Evolutionary conservation across 2,329 filamentous ascomycete species (phyloP), one percentile per base, ranked within the genome.

Genomic region (Emergomyces africanus): DNA sequence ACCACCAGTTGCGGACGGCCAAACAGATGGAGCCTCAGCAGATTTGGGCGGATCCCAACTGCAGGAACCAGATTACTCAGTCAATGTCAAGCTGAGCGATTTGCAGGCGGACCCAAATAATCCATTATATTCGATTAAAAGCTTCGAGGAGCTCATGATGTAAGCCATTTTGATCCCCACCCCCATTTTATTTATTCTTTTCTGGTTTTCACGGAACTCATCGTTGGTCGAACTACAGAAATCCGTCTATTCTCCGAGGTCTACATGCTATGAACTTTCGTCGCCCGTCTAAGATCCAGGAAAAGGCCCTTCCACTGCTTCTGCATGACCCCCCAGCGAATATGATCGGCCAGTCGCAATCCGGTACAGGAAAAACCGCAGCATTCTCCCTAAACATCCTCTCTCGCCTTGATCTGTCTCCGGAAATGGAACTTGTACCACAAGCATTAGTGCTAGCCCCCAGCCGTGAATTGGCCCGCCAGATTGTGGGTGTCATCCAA

Each of bases 321-420:
- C 82, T 99, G 63, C 78, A 82, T 66, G 80, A 96, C 69, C 92
- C 94, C n/a, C 87, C 92, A 0, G 81, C 81, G 64, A 97, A 97
- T 75, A 88, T 99, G 82, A 92, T 99, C 69, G 94, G 91, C 3
- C 94, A 99, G 75, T 99, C 94, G n/a, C 94, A 99, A 74, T 99
- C 94, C 1, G 94, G 94, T 66, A 99, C 94, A 23, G 94, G 94
- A 69, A 99, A 99, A 79, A 99, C 94, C 0, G 94, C 91, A 23
- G 94, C 94, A 25, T 99, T 99, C 72, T 89, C 94, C 51, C 86
- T 96, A 62, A 95, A 95, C 62, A 88, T 95, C 61, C 81, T 99
- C 46, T 88, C 88, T 60, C 89, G 94, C 63, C 76, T 97, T 69
- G 90, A 99, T 69, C 82, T 91, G 60, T 78, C 70, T 57, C 80